phyloP scores from a whole-genome alignment of 148 eudicot species.

The Euryodendron excelsum region DNA sequence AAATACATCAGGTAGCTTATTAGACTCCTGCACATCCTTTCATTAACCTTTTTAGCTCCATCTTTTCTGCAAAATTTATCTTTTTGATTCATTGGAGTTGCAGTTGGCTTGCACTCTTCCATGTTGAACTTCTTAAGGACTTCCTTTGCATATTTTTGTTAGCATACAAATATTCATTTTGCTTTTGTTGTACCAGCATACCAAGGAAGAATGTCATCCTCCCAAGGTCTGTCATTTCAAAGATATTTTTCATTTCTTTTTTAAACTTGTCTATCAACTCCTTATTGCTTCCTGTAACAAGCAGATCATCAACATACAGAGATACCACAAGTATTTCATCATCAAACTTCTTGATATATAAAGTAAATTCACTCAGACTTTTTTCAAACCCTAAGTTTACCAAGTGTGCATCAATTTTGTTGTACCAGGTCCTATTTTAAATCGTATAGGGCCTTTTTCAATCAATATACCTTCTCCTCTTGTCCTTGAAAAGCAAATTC shows the following conservation, averaged over 20 bases:
- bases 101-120: background rate
- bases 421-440: background rate
- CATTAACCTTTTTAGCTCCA: background rate
- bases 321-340: background rate
- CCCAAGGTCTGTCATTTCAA: background rate
- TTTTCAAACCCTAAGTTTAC: background rate
- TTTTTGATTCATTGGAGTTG: background rate
- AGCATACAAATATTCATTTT: background rate
- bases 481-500: background rate
- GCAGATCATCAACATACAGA: background rate
- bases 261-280: background rate
- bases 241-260: background rate
- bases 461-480: background rate
- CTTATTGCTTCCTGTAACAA: background rate
- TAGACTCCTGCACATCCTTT: background rate
- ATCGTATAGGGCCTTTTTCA: background rate
- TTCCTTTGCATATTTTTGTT: background rate
- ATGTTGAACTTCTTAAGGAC: background rate
- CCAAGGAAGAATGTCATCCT: background rate
- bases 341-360: background rate
- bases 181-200: background rate
- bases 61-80: background rate
- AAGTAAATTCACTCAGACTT: background rate
- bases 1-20: background rate
- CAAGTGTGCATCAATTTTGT: background rate